phyloP scores from a whole-genome alignment of 2,329 filamentous ascomycete species.

The Penicillium frequentans region DNA sequence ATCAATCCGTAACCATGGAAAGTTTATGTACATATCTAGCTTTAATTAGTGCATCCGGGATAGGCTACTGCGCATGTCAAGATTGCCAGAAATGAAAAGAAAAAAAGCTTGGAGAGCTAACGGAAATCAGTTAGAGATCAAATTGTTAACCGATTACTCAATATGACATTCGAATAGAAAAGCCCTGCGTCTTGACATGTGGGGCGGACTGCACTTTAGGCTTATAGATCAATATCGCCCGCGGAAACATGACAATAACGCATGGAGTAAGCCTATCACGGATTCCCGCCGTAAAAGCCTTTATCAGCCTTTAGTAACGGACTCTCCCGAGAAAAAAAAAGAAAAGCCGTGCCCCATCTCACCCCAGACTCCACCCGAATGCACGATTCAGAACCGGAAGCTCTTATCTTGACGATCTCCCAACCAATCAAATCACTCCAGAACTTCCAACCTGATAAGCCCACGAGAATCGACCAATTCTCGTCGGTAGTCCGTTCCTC shows the following conservation, averaged over 20 bases:
- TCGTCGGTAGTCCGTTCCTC: background rate
- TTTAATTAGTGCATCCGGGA: too few relatives aligned
- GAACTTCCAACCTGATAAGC: conserved; percentile 1
- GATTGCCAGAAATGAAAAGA: background rate
- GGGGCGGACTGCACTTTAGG: background rate
- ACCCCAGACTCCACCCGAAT: background rate
- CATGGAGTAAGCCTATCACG: conserved; percentile 4
- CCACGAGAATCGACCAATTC: background rate
- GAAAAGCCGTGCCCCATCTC: background rate
- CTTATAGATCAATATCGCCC: background rate
- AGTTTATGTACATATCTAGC: too few relatives aligned
- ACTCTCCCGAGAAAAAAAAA: background rate
- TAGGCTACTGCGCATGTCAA: background rate
- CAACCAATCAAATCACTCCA: conserved; percentile 1
- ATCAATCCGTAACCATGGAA: too few relatives aligned
- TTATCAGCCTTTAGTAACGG: background rate
- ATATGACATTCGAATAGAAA: background rate
- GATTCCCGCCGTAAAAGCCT: background rate
- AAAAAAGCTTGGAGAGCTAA: background rate
- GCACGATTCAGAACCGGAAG: background rate
- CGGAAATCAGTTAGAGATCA: background rate
- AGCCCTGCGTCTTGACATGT: background rate
- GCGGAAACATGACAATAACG: background rate
- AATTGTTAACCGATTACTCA: background rate
- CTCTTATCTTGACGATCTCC: conserved; percentile 1